Percentiles rank a stretch among this genome's conserved stretches.
Evolutionary conservation across 306 rosid species (phyloP).

Genomic region (Vigna radiata): DNA sequence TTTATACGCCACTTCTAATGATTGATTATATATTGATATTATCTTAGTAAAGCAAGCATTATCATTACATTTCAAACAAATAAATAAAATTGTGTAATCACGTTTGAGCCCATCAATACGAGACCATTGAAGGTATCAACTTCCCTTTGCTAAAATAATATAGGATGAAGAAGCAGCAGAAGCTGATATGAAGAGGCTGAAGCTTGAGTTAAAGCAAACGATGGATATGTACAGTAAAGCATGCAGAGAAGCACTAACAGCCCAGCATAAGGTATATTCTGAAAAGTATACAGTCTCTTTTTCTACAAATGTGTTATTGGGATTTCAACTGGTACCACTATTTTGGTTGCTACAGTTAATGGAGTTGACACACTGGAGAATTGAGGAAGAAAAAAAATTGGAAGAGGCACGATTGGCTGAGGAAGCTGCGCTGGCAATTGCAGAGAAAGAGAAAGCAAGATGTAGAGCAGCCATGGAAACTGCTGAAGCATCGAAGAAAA

Average conservation of each 20-base stretch:
- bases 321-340: neutral
- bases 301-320: neutral
- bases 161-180: constrained; percentile 88
- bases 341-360: constrained; percentile 52
- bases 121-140: neutral
- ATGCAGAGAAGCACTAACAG: constrained; percentile 50
- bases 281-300: neutral
- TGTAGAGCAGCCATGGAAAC: constrained; percentile 80
- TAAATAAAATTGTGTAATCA: neutral
- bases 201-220: constrained; percentile 95
- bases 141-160: constrained; percentile 35
- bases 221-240: constrained; percentile 71
- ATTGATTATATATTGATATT: neutral
- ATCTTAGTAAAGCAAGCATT: neutral
- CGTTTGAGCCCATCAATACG: neutral
- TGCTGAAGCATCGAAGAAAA: constrained; percentile 83
- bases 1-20: neutral
- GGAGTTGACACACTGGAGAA: constrained; percentile 68
- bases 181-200: constrained; percentile 85
- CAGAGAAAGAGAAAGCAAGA: constrained; percentile 85
- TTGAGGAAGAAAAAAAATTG: constrained; percentile 69
- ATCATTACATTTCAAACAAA: neutral
- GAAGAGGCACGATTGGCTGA: constrained; percentile 73
- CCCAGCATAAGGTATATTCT: constrained; percentile 61
- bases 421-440: constrained; percentile 78